Evolutionary conservation across 345 rosid genomes (phyloP).

Genomic region (Odontarrhena argentea): DNA sequence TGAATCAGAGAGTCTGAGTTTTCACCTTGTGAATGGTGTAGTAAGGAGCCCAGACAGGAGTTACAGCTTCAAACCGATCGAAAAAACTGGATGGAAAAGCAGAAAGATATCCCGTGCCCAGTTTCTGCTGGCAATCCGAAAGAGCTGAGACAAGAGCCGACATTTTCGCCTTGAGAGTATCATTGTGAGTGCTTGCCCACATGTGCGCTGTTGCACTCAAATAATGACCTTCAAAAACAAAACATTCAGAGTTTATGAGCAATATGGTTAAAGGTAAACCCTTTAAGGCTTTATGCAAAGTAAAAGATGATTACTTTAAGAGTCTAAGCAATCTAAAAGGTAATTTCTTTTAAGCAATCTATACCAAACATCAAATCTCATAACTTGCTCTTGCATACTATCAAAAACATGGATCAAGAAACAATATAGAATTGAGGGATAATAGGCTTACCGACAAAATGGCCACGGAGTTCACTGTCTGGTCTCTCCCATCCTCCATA

Average conservation of each 20-base stretch:
- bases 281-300: constrained; percentile 11
- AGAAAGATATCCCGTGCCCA: constrained; percentile 84
- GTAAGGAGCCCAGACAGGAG: constrained; percentile 96
- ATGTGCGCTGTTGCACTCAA: constrained; percentile 86
- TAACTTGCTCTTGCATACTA: constrained; percentile 11
- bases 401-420: constrained; percentile 13
- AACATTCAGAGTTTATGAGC: constrained; percentile 5
- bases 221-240: constrained; percentile 74
- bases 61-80: constrained; percentile 80
- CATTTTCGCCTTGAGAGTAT: constrained; percentile 72
- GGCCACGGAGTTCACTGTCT: constrained; percentile 76
- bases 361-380: constrained; percentile 19
- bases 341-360: constrained; percentile 1
- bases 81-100: constrained; percentile 84
- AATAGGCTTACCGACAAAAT: constrained; percentile 70
- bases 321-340: not conserved
- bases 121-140: constrained; percentile 69
- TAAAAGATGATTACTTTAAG: constrained; percentile 7
- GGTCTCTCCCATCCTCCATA: constrained; percentile 95
- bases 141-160: constrained; percentile 65
- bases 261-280: not conserved
- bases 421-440: not conserved
- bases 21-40: constrained; percentile 93
- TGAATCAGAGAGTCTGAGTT: not conserved
- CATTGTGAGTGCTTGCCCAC: constrained; percentile 94